Evolutionary conservation across 2,329 filamentous ascomycete species (phyloP).

Genomic region (Ophiocordyceps robertsii): DNA sequence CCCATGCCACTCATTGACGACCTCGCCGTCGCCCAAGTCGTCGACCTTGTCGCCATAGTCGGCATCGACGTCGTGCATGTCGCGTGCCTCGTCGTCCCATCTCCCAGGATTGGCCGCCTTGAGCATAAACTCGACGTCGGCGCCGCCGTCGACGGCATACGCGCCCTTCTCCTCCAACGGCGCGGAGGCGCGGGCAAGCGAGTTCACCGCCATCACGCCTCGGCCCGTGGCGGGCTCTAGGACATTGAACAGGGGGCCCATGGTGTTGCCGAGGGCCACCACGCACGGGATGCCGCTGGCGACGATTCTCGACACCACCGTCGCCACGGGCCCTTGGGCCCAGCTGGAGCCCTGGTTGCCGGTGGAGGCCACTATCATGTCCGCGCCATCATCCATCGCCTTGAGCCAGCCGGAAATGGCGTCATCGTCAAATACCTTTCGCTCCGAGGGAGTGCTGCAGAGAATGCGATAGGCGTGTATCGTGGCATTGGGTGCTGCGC

Average conservation of each 20-base stretch:
- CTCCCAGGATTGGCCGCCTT: no score
- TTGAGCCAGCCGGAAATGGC: constrained; percentile 2
- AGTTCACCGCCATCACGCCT: constrained; percentile 2
- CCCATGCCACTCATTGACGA: no score
- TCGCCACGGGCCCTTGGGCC: background rate
- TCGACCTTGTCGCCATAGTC: no score
- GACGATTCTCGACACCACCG: background rate
- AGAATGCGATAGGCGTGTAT: constrained; percentile 1
- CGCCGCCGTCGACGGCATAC: no score
- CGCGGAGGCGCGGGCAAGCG: constrained; percentile 1
- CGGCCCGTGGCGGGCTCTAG: background rate
- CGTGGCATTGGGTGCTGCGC: constrained; percentile 2
- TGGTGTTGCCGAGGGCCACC: background rate
- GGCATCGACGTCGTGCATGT: no score
- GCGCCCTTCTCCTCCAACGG: no score
- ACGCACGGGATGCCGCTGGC: constrained; percentile 1
- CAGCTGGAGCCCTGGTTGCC: background rate
- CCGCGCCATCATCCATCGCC: constrained; percentile 1
- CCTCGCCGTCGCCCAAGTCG: no score
- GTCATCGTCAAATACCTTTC: constrained; percentile 1
- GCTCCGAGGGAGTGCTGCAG: no score
- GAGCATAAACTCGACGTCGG: no score
- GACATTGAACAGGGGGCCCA: constrained; percentile 2
- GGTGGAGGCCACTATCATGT: constrained; percentile 3
- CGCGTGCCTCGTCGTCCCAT: no score